phyloP scores from a whole-genome alignment of 108 stramenopile species.

The Stephanodiscus minutulus region DNA sequence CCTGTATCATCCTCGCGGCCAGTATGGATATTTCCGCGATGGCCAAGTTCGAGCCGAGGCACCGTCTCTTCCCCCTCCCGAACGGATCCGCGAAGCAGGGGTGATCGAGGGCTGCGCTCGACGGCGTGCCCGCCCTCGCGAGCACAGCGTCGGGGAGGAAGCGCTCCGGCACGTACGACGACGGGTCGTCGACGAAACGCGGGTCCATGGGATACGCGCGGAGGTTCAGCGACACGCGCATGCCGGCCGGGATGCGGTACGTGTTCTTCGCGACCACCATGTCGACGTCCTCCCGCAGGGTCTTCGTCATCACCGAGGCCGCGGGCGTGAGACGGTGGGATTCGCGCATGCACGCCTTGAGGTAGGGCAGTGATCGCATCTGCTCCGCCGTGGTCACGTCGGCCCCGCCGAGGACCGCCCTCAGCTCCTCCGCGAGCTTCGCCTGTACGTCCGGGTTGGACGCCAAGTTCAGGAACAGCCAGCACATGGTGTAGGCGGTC shows the following conservation, averaged over 20 bases:
- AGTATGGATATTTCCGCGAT: conserved; percentile 19
- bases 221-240: conserved; percentile 4
- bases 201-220: conserved; percentile 19
- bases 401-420: conserved; percentile 18
- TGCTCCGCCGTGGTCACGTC: conserved; percentile 19
- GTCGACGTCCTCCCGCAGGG: conserved; percentile 13
- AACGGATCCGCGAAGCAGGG: conserved; percentile 20
- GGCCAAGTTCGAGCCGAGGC: conserved; percentile 24
- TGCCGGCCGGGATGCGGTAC: conserved; percentile 7
- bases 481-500: conserved; percentile 16
- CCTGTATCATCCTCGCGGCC: conserved; percentile 17
- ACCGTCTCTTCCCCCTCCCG: conserved; percentile 19
- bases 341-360: conserved; percentile 23
- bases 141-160: conserved; percentile 21
- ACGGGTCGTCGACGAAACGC: conserved; percentile 16
- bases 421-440: conserved; percentile 24
- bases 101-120: conserved; percentile 20
- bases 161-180: conserved; percentile 15
- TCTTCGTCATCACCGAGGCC: background rate
- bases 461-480: conserved; percentile 24
- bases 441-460: conserved; percentile 21
- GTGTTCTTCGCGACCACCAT: conserved; percentile 6
- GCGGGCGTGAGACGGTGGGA: conserved; percentile 20
- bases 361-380: conserved; percentile 17
- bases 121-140: conserved; percentile 19